phyloP scores from a whole-genome alignment of 1,284 basidiomycete species.

The Sparassis latifolia region DNA sequence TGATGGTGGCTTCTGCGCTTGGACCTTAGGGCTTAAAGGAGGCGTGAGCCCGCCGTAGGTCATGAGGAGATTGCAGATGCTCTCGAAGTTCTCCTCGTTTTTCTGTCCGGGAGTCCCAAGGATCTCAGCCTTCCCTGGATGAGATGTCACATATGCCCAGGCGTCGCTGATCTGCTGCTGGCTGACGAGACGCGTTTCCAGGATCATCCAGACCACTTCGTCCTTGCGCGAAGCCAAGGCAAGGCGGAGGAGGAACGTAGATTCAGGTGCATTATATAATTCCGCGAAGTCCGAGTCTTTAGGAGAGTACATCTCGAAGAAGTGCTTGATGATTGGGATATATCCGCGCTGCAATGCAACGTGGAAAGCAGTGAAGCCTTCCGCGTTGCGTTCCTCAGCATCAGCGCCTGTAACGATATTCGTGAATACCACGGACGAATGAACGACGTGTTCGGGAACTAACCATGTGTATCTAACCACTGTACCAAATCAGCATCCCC shows the following conservation, averaged over 20 bases:
- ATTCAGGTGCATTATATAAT: constrained; percentile 39
- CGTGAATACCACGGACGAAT: background rate
- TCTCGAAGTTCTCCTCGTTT: constrained; percentile 33
- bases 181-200: constrained; percentile 48
- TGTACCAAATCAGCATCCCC: constrained; percentile 51
- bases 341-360: constrained; percentile 50
- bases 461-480: constrained; percentile 68
- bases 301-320: constrained; percentile 52
- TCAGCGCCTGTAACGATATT: constrained; percentile 47
- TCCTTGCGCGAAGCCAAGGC: constrained; percentile 53
- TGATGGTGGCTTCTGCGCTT: background rate
- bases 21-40: background rate
- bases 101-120: constrained; percentile 21
- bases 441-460: constrained; percentile 14
- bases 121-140: constrained; percentile 24
- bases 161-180: constrained; percentile 40
- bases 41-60: constrained; percentile 40
- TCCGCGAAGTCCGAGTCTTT: constrained; percentile 39
- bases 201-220: constrained; percentile 54
- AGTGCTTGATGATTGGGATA: constrained; percentile 43
- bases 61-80: constrained; percentile 49
- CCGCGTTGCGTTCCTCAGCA: constrained; percentile 56
- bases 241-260: constrained; percentile 42
- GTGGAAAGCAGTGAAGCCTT: constrained; percentile 58
- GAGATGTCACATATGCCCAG: constrained; percentile 43